These are phyloP conservation scores for Cordyceps tenuipes DNA, from an alignment of 2,329 filamentous ascomycete genomes.

Conservation along the genomic window DNA sequence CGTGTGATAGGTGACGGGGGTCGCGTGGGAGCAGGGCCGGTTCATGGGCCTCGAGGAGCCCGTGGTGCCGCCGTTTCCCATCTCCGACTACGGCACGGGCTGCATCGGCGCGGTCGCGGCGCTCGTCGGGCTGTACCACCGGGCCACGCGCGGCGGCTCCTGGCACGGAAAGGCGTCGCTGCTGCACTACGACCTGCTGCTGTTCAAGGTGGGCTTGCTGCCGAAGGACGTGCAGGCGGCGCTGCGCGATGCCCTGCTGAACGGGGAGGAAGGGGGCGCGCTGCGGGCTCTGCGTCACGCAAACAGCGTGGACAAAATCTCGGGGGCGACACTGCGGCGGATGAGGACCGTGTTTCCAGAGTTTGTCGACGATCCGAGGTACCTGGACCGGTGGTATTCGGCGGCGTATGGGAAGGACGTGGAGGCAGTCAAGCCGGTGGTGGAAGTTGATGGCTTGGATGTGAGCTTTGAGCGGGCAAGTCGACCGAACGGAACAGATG, in stretches of 20 bases:
- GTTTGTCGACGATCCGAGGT: slow-evolving; percentile 39
- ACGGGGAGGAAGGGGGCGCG: slow-evolving; percentile 26
- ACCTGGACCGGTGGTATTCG: slow-evolving; percentile 42
- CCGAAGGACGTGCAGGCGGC: slow-evolving; percentile 41
- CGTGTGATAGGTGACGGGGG: slow-evolving; percentile 36
- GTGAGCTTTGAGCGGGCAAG: slow-evolving; percentile 36
- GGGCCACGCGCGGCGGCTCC: slow-evolving; percentile 55
- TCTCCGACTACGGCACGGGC: slow-evolving; percentile 61
- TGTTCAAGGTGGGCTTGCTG: slow-evolving; percentile 53
- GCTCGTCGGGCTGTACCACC: slow-evolving; percentile 52
- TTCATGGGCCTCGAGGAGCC: slow-evolving; percentile 55
- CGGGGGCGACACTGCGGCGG: slow-evolving; percentile 46
- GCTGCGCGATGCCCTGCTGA: slow-evolving; percentile 39
- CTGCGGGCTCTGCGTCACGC: slow-evolving; percentile 49
- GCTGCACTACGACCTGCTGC: slow-evolving; percentile 59
- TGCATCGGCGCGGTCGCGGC: slow-evolving; percentile 64
- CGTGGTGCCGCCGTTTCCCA: slow-evolving; percentile 57
- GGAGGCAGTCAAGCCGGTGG: slow-evolving; percentile 35
- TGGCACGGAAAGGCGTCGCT: slow-evolving; percentile 58
- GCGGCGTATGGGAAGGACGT: slow-evolving; percentile 32
- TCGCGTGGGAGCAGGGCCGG: slow-evolving; percentile 53
- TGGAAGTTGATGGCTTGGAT: slow-evolving; percentile 34
- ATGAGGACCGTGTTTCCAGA: slow-evolving; percentile 46
- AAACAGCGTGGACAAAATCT: slow-evolving; percentile 58
- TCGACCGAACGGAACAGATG: slow-evolving; percentile 47